Conservation (phyloP, 2,329 filamentous ascomycete species). For the Exutisphaerella laricina region DNA sequence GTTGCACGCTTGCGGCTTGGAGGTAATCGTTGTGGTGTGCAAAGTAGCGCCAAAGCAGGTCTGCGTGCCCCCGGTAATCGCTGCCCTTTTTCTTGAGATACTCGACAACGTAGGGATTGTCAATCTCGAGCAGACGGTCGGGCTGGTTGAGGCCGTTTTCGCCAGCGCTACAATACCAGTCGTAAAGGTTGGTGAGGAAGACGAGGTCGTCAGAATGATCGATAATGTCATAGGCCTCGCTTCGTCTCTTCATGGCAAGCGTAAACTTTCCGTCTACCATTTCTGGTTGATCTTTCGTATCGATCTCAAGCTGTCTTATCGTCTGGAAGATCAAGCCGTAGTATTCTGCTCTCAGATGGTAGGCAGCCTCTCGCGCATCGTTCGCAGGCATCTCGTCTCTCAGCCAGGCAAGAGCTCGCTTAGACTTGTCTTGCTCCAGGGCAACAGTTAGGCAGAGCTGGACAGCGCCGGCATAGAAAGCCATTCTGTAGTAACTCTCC, state of each 20-base stretch:
- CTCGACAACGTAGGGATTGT: conserved; percentile 77
- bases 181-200: conserved; percentile 93
- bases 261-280: conserved; percentile 73
- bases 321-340: conserved; percentile 86
- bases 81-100: conserved; percentile 75
- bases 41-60: conserved; percentile 89
- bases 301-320: conserved; percentile 68
- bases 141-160: conserved; percentile 71
- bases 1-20: conserved; percentile 80
- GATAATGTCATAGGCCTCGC: conserved; percentile 86
- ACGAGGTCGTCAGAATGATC: conserved; percentile 84
- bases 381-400: conserved; percentile 69
- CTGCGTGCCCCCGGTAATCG: conserved; percentile 70
- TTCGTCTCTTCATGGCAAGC: conserved; percentile 67
- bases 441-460: conserved; percentile 80
- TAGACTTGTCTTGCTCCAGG: conserved; percentile 77
- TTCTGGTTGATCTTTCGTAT: conserved; percentile 63
- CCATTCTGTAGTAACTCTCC: conserved; percentile 69
- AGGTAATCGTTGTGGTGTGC: conserved; percentile 78
- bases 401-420: conserved; percentile 78
- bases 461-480: conserved; percentile 89
- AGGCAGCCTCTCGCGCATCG: conserved; percentile 65
- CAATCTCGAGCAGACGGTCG: conserved; percentile 76
- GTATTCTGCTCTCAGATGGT: conserved; percentile 66
- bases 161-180: conserved; percentile 64